These are phyloP conservation scores for Pseudomonodictys pantanalensis DNA, from an alignment of 495 filamentous ascomycete genomes.

Conservation along the genomic window DNA sequence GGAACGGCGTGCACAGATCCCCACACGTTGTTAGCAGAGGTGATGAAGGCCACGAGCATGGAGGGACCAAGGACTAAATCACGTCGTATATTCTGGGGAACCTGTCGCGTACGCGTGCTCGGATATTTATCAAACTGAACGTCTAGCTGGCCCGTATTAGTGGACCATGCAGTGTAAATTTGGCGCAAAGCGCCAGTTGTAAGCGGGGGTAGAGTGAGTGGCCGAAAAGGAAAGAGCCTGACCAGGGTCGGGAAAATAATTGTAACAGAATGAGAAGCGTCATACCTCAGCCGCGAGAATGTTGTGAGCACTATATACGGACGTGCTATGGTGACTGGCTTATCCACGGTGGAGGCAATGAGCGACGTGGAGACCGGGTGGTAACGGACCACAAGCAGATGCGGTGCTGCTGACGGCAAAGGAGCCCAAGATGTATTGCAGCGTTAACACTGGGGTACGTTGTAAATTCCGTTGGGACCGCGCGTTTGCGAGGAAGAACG, in stretches of 20 bases:
- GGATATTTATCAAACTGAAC: slow-evolving; percentile 15
- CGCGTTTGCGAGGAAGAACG: no score
- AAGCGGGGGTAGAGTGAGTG: not conserved
- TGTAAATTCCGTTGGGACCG: no score
- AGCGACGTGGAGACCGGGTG: slow-evolving; percentile 17
- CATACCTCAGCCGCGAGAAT: slow-evolving; percentile 18
- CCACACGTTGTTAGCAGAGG: slow-evolving; percentile 20
- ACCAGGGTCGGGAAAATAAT: slow-evolving; percentile 18
- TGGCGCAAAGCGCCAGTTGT: slow-evolving; percentile 10
- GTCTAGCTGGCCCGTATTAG: slow-evolving; percentile 24
- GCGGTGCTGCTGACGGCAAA: slow-evolving; percentile 26
- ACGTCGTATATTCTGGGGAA: slow-evolving; percentile 27
- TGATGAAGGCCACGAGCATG: slow-evolving; percentile 26
- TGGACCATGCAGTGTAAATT: slow-evolving; percentile 23
- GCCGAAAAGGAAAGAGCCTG: slow-evolving; percentile 2
- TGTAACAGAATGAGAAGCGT: slow-evolving; percentile 15
- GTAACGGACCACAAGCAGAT: slow-evolving; percentile 11
- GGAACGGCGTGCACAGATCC: slow-evolving; percentile 20
- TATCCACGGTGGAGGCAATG: slow-evolving; percentile 19
- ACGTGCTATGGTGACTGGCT: slow-evolving; percentile 30
- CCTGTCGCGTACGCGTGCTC: slow-evolving; percentile 25
- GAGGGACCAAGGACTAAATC: slow-evolving; percentile 22
- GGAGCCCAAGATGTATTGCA: slow-evolving; percentile 5
- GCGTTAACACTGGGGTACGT: slow-evolving; percentile 11
- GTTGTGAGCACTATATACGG: slow-evolving; percentile 29